A percentile compares a stretch with the other conserved stretches of the same genome.
Conservation (phyloP, 2,329 filamentous ascomycete species). For the Ceratocystis eucalypticola region DNA sequence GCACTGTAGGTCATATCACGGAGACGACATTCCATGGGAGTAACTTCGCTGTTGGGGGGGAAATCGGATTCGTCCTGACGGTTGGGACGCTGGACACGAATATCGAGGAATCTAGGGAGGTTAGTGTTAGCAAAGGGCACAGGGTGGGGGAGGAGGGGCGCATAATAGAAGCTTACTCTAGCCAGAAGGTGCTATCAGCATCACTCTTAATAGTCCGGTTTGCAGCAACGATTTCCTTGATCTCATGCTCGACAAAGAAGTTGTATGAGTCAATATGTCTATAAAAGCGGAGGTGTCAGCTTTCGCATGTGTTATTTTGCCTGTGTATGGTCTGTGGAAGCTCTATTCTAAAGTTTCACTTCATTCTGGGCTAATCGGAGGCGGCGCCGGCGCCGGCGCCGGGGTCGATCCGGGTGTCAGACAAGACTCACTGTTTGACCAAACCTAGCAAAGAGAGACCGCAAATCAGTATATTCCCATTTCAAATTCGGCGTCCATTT, state of each 20-base stretch:
- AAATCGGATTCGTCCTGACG: slow-evolving; percentile 62
- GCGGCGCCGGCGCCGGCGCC: slow-evolving; percentile 14
- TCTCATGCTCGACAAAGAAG: slow-evolving; percentile 90
- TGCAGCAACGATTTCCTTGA: slow-evolving; percentile 90
- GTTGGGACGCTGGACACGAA: slow-evolving; percentile 70
- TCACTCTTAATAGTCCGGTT: slow-evolving; percentile 84
- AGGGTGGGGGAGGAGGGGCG: background rate
- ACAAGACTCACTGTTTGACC: slow-evolving; percentile 19
- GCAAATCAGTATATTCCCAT: no score
- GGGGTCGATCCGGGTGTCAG: background rate
- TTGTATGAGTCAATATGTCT: slow-evolving; percentile 95
- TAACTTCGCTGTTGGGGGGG: slow-evolving; percentile 60
- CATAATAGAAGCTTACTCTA: slow-evolving; percentile 40
- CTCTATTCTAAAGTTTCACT: no score
- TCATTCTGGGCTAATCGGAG: background rate
- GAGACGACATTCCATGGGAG: slow-evolving; percentile 89
- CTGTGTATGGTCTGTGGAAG: no score
- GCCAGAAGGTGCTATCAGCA: slow-evolving; percentile 82
- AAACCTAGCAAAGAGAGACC: slow-evolving; percentile 10
- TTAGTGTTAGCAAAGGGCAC: background rate
- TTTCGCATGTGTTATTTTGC: background rate
- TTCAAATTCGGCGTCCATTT: background rate
- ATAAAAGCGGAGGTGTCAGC: background rate
- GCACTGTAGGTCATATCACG: slow-evolving; percentile 97
- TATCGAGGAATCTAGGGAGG: slow-evolving; percentile 57